These are phyloP conservation scores for Cutaneotrichosporon sp. DNA, from an alignment of 1,284 basidiomycete genomes.

Conservation along the genomic window DNA sequence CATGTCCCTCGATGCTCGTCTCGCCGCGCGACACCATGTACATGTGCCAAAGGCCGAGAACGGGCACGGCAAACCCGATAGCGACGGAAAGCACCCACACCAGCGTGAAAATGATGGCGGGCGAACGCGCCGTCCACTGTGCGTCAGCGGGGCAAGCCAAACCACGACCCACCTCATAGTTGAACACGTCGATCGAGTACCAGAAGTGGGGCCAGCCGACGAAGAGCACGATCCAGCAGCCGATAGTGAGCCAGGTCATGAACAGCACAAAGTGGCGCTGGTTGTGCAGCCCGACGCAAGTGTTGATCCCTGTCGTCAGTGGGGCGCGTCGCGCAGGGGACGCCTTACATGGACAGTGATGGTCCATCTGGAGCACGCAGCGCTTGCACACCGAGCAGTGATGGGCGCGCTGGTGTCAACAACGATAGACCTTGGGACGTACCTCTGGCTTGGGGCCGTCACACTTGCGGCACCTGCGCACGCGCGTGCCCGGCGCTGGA, in stretches of 20 bases:
- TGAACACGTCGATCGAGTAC: constrained; percentile 53
- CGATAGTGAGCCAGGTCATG: constrained; percentile 68
- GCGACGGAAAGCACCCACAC: constrained; percentile 72
- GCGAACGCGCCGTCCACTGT: constrained; percentile 62
- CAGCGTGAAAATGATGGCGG: constrained; percentile 65
- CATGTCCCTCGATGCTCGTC: constrained; percentile 85
- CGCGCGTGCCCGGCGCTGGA: constrained; percentile 10
- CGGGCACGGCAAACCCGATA: constrained; percentile 63
- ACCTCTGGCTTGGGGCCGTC: constrained; percentile 74
- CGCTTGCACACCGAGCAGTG: constrained; percentile 90
- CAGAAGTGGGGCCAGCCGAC: constrained; percentile 60
- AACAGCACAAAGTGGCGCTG: constrained; percentile 95
- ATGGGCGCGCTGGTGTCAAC: constrained; percentile 67
- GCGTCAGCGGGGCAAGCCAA: not conserved
- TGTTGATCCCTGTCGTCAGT: constrained; percentile 74
- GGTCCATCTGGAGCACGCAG: constrained; percentile 90
- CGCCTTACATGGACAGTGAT: constrained; percentile 79
- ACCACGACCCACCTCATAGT: not conserved
- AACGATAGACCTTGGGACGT: constrained; percentile 31
- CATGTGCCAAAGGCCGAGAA: constrained; percentile 78
- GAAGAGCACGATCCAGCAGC: constrained; percentile 56
- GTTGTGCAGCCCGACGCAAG: constrained; percentile 92
- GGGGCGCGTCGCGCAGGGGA: constrained; percentile 30
- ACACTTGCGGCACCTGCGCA: constrained; percentile 65
- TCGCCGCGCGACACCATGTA: constrained; percentile 71